Conservation (phyloP, 2,329 filamentous ascomycete species). For the Akanthomyces lecanii region DNA sequence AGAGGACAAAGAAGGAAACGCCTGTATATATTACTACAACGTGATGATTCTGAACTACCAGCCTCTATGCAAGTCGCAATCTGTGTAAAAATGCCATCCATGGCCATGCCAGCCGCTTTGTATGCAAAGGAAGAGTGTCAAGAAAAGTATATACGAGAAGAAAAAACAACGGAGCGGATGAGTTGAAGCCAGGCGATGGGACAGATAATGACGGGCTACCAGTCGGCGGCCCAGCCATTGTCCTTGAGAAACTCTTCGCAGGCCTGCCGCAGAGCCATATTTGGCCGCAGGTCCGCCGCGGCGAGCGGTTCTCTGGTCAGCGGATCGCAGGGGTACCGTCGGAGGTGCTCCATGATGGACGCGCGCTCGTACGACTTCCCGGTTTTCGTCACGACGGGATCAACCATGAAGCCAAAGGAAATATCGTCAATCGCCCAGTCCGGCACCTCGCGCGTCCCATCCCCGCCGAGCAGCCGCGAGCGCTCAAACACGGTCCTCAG, state of each 20-base stretch:
- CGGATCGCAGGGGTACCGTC: slow-evolving; percentile 71
- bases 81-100: background rate
- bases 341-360: slow-evolving; percentile 80
- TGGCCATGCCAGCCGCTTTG: background rate
- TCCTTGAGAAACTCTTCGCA: slow-evolving; percentile 80
- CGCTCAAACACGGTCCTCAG: slow-evolving; percentile 50
- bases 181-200: background rate
- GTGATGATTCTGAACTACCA: background rate
- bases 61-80: background rate
- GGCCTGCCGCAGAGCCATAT: slow-evolving; percentile 74
- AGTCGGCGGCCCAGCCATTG: slow-evolving; percentile 92
- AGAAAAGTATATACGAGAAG: background rate
- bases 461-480: slow-evolving; percentile 37
- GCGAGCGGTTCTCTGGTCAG: slow-evolving; percentile 72
- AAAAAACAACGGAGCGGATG: background rate
- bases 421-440: slow-evolving; percentile 77
- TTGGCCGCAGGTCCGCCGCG: slow-evolving; percentile 69
- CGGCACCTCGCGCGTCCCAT: slow-evolving; percentile 58
- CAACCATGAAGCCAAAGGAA: slow-evolving; percentile 68
- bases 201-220: slow-evolving; percentile 44
- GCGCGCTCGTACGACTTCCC: slow-evolving; percentile 88
- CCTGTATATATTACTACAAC: slow-evolving; percentile 6
- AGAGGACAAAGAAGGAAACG: background rate
- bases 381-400: slow-evolving; percentile 70
- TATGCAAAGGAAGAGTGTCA: background rate